Percentiles rank a stretch among this genome's conserved stretches.
These are phyloP conservation scores for Rhizopogon vesiculosus DNA, from an alignment of 768 basidiomycete genomes.

Conservation along the genomic window DNA sequence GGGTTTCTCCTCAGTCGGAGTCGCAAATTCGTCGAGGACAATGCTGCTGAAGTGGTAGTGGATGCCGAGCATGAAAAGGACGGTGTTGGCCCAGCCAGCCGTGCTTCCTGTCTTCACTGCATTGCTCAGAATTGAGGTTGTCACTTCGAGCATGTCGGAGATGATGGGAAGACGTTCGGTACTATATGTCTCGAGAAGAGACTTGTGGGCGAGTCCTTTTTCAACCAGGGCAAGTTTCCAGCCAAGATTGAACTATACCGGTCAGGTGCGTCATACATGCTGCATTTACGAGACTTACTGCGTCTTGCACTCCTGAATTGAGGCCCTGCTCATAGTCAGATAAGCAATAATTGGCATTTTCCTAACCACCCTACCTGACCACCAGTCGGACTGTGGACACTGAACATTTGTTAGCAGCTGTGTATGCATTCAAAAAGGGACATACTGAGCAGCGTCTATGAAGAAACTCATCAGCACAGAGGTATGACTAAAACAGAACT, in stretches of 20 bases:
- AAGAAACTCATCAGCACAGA: neutral
- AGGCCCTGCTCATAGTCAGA: conserved; percentile 5
- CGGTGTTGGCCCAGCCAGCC: conserved; percentile 11
- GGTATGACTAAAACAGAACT: neutral
- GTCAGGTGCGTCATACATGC: neutral
- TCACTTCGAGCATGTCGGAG: conserved; percentile 8
- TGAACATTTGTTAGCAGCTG: neutral
- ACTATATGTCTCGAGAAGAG: conserved; percentile 25
- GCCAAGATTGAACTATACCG: neutral
- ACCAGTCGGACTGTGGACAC: conserved; percentile 19
- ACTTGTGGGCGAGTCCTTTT: conserved; percentile 14
- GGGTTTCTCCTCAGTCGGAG: conserved; percentile 3
- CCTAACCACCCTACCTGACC: conserved; percentile 7
- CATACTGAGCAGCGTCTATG: conserved; percentile 20
- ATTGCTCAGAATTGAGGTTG: conserved; percentile 13
- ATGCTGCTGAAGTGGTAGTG: conserved; percentile 22
- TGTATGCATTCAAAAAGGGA: neutral
- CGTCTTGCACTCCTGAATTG: conserved; percentile 18
- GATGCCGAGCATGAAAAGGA: conserved; percentile 18
- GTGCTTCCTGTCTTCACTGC: conserved; percentile 7
- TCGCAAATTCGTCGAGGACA: conserved; percentile 11
- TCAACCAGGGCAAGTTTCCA: conserved; percentile 30
- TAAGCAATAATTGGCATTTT: no score
- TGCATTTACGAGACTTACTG: conserved; percentile 17
- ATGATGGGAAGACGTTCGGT: conserved; percentile 30